Evolutionary conservation across 2,329 filamentous ascomycete species (phyloP).

Genomic region (Sporothrix protearum): DNA sequence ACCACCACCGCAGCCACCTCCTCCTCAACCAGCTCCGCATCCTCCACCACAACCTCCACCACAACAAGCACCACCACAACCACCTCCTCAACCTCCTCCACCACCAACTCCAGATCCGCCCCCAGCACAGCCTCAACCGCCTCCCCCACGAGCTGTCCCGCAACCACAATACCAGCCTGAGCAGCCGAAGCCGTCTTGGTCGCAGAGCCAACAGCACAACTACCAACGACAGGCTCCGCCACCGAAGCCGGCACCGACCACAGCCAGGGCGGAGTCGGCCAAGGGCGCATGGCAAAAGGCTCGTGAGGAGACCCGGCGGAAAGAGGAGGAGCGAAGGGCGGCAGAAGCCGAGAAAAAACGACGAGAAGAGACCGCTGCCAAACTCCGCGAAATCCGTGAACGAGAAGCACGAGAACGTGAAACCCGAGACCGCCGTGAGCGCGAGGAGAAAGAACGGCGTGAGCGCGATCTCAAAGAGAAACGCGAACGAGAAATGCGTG

Average conservation of each 20-base stretch:
- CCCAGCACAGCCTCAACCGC: conserved; percentile 19
- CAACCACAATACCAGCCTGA: conserved; percentile 26
- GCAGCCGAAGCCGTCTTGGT: conserved; percentile 31
- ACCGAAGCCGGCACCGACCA: conserved; percentile 25
- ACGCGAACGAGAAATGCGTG: conserved; percentile 33
- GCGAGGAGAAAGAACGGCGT: conserved; percentile 36
- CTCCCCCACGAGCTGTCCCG: neutral
- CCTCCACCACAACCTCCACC: neutral
- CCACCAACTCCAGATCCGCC: conserved; percentile 21
- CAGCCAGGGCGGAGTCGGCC: conserved; percentile 36
- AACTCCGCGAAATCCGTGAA: conserved; percentile 33
- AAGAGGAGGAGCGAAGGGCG: conserved; percentile 61
- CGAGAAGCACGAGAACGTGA: conserved; percentile 39
- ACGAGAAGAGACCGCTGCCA: conserved; percentile 53
- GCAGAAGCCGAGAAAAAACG: conserved; percentile 60
- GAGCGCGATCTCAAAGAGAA: conserved; percentile 32
- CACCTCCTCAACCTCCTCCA: neutral
- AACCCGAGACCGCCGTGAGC: conserved; percentile 28
- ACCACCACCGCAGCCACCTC: neutral
- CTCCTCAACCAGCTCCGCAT: neutral
- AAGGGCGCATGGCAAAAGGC: conserved; percentile 65
- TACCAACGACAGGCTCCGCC: conserved; percentile 27
- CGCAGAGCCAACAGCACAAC: conserved; percentile 25
- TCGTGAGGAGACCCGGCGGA: conserved; percentile 61
- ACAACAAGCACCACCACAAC: conserved; percentile 16